phyloP scores from a whole-genome alignment of 2,329 filamentous ascomycete genomes.

The Aureobasidium subglaciale region DNA sequence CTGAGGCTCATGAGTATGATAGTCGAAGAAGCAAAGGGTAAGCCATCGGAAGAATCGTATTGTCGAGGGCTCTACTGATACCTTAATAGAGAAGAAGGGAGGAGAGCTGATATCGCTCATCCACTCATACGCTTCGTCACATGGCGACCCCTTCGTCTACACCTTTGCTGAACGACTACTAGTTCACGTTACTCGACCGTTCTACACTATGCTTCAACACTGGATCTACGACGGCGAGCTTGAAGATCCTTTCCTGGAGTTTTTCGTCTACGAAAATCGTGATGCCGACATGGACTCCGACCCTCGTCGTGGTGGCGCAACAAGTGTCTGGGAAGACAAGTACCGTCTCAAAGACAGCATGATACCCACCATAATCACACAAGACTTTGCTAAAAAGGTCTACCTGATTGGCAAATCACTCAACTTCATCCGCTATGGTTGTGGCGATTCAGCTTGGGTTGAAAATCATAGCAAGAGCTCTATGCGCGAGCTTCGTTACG shows the following conservation, averaged over 20 bases:
- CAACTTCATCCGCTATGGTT: constrained; percentile 96
- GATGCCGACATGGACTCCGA: constrained; percentile 42
- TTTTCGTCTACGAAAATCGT: constrained; percentile 84
- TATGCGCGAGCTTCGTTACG: constrained; percentile 85
- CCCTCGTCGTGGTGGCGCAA: constrained; percentile 51
- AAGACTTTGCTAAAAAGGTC: constrained; percentile 91
- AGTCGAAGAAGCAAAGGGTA: constrained; percentile 77
- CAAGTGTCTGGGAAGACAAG: constrained; percentile 97
- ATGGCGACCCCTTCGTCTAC: constrained; percentile 91
- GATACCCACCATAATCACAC: constrained; percentile 87
- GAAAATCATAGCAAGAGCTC: constrained; percentile 89
- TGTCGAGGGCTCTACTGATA: neutral
- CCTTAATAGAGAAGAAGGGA: constrained; percentile 56
- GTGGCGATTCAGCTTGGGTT: constrained; percentile 89
- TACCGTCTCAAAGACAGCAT: constrained; percentile 79
- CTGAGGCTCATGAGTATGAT: constrained; percentile 88
- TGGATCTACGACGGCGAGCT: constrained; percentile 99
- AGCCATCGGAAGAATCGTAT: constrained; percentile 17
- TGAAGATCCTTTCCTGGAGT: constrained; percentile 90
- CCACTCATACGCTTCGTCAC: constrained; percentile 84
- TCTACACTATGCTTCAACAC: constrained; percentile 89
- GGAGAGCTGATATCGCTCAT: constrained; percentile 91
- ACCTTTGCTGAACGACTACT: constrained; percentile 87
- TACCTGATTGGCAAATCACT: constrained; percentile 96
- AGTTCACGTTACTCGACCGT: constrained; percentile 79